Evolutionary conservation across 2,329 filamentous ascomycete species (phyloP).

Genomic region (Colletotrichum incanum): DNA sequence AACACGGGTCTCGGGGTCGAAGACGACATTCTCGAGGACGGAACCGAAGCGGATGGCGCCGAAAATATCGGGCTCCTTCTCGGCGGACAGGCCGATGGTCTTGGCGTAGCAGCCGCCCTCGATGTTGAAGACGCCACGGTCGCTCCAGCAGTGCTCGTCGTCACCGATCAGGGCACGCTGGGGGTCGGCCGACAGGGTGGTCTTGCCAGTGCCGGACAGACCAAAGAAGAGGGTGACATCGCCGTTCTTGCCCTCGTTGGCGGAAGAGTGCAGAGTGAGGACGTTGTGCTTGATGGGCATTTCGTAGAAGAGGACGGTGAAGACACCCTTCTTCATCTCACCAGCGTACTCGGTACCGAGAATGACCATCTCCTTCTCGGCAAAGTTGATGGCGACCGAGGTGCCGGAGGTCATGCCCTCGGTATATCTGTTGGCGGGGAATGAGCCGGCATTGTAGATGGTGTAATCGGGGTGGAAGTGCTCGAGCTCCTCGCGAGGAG

Average conservation of each 20-base stretch:
- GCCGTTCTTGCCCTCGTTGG: conserved; percentile 94
- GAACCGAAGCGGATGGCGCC: conserved; percentile 96
- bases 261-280: conserved; percentile 96
- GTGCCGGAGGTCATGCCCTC: conserved; percentile 99
- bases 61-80: conserved; percentile 99
- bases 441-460: conserved; percentile 99
- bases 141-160: conserved; percentile 99
- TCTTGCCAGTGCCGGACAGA: conserved; percentile 98
- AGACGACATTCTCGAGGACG: conserved; percentile 98
- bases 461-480: conserved; percentile 99
- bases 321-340: conserved; percentile 98
- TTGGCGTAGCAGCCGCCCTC: conserved; percentile 99
- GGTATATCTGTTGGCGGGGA: conserved; percentile 98
- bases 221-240: conserved; percentile 99
- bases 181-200: conserved; percentile 95
- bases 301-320: conserved; percentile 99
- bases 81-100: conserved; percentile 95
- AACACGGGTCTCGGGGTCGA: conserved; percentile 88
- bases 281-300: conserved; percentile 99
- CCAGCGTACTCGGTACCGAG: conserved; percentile 98
- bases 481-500: conserved; percentile 90
- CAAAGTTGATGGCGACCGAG: conserved; percentile 98
- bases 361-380: conserved; percentile 99
- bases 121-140: conserved; percentile 98
- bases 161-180: conserved; percentile 97